phyloP scores from a whole-genome alignment of 345 rosid genomes.

The sweet orange (Citrus sinensis) region DNA sequence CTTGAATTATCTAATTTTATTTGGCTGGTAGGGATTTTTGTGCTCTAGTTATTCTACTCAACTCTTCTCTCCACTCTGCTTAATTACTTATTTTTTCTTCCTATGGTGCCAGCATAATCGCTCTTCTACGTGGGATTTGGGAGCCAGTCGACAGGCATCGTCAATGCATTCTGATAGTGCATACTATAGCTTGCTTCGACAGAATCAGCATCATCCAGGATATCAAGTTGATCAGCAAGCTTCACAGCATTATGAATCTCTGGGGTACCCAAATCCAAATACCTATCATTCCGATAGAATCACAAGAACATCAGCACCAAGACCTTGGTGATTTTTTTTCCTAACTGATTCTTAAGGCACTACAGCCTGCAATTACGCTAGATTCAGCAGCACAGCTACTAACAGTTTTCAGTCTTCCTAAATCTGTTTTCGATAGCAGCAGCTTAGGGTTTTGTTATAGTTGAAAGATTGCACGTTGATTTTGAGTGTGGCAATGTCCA shows the following conservation, averaged over 20 bases:
- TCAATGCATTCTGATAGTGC: constrained; percentile 14
- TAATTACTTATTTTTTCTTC: background rate
- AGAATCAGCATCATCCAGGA: constrained; percentile 22
- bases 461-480: background rate
- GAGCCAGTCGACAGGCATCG: constrained; percentile 19
- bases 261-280: constrained; percentile 13
- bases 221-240: constrained; percentile 28
- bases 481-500: constrained; percentile 16
- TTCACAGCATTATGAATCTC: constrained; percentile 22
- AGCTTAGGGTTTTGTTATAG: constrained; percentile 14
- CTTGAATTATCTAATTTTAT: too few relatives aligned
- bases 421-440: constrained; percentile 6
- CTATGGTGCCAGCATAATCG: constrained; percentile 23
- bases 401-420: constrained; percentile 1
- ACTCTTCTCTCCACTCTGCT: background rate
- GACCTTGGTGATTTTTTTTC: constrained; percentile 17
- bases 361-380: constrained; percentile 14
- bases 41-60: background rate
- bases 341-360: constrained; percentile 13
- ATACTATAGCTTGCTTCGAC: constrained; percentile 18
- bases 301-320: constrained; percentile 19
- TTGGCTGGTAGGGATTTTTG: too few relatives aligned
- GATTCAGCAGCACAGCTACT: constrained; percentile 25
- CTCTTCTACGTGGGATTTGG: constrained; percentile 24
- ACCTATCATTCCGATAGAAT: constrained; percentile 17